Conservation (phyloP, 2,329 filamentous ascomycete species). For the Fusarium torreyae region DNA sequence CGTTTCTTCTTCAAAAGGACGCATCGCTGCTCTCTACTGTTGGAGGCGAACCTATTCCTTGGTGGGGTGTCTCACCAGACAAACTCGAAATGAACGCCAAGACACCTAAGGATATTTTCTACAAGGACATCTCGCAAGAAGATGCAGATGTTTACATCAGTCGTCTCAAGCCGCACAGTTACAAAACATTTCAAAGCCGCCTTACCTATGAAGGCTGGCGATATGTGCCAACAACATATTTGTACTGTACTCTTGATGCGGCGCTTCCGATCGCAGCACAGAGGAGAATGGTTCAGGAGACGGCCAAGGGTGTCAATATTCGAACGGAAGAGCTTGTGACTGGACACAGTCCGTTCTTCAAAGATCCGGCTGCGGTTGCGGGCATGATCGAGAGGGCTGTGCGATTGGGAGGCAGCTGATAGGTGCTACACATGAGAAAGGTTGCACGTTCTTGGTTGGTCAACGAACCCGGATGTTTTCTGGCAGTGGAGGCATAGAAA, state of each 20-base stretch:
- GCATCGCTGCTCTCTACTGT: not conserved
- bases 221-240: not conserved
- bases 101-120: not conserved
- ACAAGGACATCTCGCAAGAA: not conserved
- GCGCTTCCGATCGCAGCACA: not conserved
- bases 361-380: not conserved
- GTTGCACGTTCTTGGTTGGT: too few species aligned
- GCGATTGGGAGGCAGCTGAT: too few species aligned
- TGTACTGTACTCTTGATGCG: not conserved
- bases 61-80: not conserved
- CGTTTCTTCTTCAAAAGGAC: not conserved
- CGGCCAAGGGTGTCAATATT: not conserved
- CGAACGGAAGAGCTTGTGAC: not conserved
- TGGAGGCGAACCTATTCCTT: not conserved
- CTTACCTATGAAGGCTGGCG: not conserved
- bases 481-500: too few species aligned
- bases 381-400: not conserved
- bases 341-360: not conserved
- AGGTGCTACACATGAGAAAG: too few species aligned
- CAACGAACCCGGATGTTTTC: too few species aligned
- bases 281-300: not conserved
- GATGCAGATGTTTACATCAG: not conserved
- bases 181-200: not conserved
- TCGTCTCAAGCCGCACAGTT: not conserved
- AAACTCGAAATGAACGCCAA: not conserved